Base-by-base conservation (phyloP, 441 rosid species). In the Erodium chrysanthum region DNA sequence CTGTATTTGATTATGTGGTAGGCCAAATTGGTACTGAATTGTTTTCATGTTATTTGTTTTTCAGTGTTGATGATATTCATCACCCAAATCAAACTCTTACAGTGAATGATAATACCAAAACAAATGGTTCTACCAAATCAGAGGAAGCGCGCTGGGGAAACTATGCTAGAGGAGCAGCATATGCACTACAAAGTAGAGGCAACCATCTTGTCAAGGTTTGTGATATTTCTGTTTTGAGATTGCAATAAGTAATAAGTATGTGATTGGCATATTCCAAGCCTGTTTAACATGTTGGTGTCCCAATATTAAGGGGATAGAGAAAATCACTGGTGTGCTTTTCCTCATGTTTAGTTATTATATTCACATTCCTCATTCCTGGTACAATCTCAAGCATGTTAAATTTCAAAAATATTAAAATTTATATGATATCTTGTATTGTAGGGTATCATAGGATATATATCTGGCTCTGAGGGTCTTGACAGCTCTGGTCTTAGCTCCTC, bases 401-500 rank as follows among this genome's bases (percentile, higher is more conserved):
- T n/a, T n/a, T n/a, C n/a, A n/a, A n/a, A n/a, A n/a, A n/a, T n/a
- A n/a, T n/a, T n/a, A n/a, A n/a, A 71, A 76, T 64, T 29, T 35
- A 65, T 54, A 64, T 40, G 17, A 52, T 44, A 74, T 73, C 50
- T 65, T 48, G 65, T 25, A 65, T 79, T 84, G 71, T 88, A 91
- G 98, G 98, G 98, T 35, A 85, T 93, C 68, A 80, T 77, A 66
- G 97, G 98, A 54, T 93, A 82, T 79, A 84, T 89, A 65, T 86
- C 83, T 78, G 97, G 97, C 68, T 83, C 96, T 59, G 83, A 86
- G 77, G 92, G 88, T 76, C 85, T 93, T 81, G 96, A 93, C 72
- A 84, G 96, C 76, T 86, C 96, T 22, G 98, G 98, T 69, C 97
- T 93, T 75, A 93, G 98, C 82, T 93, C 98, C 71, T 93, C 97